These are phyloP conservation scores for Spathaspora sp. DNA, from an alignment of 1,139 yeast genomes.

Conservation along the genomic window DNA sequence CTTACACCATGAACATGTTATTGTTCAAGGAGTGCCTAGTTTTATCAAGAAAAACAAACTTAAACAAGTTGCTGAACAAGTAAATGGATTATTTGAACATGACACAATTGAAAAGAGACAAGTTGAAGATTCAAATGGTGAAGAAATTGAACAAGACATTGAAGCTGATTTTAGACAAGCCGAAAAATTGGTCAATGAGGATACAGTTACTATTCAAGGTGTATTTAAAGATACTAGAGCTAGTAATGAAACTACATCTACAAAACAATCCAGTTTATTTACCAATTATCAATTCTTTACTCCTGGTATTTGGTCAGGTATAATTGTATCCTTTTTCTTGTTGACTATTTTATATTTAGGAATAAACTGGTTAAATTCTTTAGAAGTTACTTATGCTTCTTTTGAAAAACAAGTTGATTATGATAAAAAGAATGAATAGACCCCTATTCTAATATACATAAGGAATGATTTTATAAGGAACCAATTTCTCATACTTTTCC, in stretches of 20 bases:
- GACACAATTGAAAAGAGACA: constrained; percentile 16
- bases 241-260: constrained; percentile 9
- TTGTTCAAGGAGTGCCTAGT: constrained; percentile 34
- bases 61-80: constrained; percentile 24
- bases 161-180: constrained; percentile 36
- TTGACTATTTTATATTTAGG: constrained; percentile 53
- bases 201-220: constrained; percentile 19
- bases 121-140: too few relatives aligned
- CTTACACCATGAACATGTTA: constrained; percentile 15
- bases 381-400: constrained; percentile 69
- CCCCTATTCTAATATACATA: constrained; percentile 58
- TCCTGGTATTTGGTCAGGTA: constrained; percentile 66
- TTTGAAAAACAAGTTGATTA: constrained; percentile 68
- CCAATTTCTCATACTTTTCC: constrained; percentile 75
- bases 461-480: constrained; percentile 90
- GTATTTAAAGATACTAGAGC: constrained; percentile 7
- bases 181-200: constrained; percentile 29
- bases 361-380: constrained; percentile 56
- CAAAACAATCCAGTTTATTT: constrained; percentile 26
- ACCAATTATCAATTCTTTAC: constrained; percentile 45
- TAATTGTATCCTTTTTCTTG: constrained; percentile 56
- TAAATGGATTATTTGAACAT: constrained; percentile 19
- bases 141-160: constrained; percentile 26
- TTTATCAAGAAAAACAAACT: constrained; percentile 22
- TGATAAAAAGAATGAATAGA: constrained; percentile 60